Base-by-base conservation (phyloP, 768 basidiomycete species). In the Mycena vitilis region DNA sequence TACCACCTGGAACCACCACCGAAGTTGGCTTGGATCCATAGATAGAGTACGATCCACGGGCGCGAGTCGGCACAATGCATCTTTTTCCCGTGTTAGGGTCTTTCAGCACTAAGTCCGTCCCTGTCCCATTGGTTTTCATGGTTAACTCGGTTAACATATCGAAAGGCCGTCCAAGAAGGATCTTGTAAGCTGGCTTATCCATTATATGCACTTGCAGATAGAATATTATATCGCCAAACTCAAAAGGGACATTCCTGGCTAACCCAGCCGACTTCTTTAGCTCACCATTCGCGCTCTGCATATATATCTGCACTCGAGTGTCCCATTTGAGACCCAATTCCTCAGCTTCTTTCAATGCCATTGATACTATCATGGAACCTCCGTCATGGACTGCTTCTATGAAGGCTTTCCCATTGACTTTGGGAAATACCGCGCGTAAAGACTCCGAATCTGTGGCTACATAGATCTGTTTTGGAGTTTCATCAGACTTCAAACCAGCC, bases 91-190 rank as follows among this genome's bases (percentile, higher is more conserved):
- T 36, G 16, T 54, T 54, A 2, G 52, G 52, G 9, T 54, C 52
- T 7, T 30, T 36, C 15, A 54, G 8, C 3, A 30, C 6, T 0
- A 54, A 23, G 18, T 54, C 11, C 38, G 40, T 37, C 1, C 38
- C 38, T 0, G 30, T 5, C 30, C 55, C 55, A 66, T 69, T 1
- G 61, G 65, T 60, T 70, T 71, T 66, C 7, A 75, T 77, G 7
- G 59, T 47, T 0, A 72, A 36, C 69, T 71, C 52, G 5, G 70
- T 72, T 18, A 77, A 52, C 0, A 67, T 59, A 8, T 76, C 73
- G 57, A 78, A 78, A 0, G 76, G 77, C 23, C 70, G 53, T 51
- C 48, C 22, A 13, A 49, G 48, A 22, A 49, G 48, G 8, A 49
- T 13, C 22, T 49, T 49, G 23, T 49, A 49, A 9, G 48, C 48